Base-by-base conservation (phyloP, 441 rosid species). In the Mallotus repandus region DNA sequence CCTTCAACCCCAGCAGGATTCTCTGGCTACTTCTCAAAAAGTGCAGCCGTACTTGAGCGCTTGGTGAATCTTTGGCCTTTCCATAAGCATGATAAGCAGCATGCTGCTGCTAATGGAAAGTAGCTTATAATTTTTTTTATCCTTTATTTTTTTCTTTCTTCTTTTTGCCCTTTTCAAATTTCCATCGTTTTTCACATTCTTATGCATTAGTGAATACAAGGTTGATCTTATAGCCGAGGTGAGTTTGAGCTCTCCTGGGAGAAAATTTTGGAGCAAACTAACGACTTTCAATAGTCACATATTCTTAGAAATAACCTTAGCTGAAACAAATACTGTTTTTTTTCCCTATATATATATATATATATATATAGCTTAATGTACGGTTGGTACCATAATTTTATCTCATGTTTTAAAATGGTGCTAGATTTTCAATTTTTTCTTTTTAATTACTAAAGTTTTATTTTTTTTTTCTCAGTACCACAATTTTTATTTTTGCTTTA, bases 61-160 rank as follows among this genome's bases (percentile, higher is more conserved):
- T 86, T 97, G 66, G 99, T 94, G 53, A 97, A 92, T 71, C 96
- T 97, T 41, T 94, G 97, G 97, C 99, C 89, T 78, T 94, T 89
- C 89, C 84, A 92, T 79, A 97, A 94, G 79, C 85, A 83, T 70
- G 90, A 92, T 76, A 97, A 92, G 74, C 84, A 84, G 74, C 84
- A 84, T 75, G 83, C 89, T 56, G 79, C 78, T 80, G 70, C 90
- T 35, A 86, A 83, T 70, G 98, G 89, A 52, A 96, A 86, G 82
- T 91, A 83, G 35, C 38, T n/a, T 13, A 11, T 21, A 1, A 29
- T n/a, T 59, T 41, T 58, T 41, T 22, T 61, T 21, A 29, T 29
- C 32, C 32, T 54, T 16, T 54, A 11, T 4, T 9, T 52, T 52
- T 43, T 58, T 29, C 35, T 29, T 29, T 29, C 32, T 29, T 29